Conservation (phyloP, 1,284 basidiomycete species). For the Flammula alnicola region DNA sequence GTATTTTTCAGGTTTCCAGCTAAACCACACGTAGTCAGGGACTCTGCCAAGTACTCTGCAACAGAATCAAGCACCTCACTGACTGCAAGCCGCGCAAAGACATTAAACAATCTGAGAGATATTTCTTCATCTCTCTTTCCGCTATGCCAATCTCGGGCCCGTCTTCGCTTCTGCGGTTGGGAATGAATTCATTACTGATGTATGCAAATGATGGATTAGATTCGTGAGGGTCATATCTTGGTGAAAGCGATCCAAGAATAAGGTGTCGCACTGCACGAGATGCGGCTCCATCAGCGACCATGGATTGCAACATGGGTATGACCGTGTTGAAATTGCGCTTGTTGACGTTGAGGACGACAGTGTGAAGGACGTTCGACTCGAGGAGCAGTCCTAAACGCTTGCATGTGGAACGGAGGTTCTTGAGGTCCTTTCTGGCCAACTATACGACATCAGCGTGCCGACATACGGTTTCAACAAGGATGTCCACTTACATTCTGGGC, state of each 20-base stretch:
- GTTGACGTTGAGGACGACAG: background rate
- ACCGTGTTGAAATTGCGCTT: too few species aligned
- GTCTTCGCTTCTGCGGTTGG: background rate
- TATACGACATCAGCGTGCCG: too few species aligned
- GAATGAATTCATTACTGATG: too few species aligned
- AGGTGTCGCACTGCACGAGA: too few species aligned
- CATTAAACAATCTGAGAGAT: background rate
- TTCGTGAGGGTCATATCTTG: background rate
- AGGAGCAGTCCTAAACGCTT: background rate
- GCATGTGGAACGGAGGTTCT: too few species aligned
- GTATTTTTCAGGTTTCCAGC: conserved; percentile 7
- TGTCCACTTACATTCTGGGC: too few species aligned
- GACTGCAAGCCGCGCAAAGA: background rate
- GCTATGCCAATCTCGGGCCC: background rate
- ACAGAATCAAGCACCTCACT: background rate
- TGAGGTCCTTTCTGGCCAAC: too few species aligned
- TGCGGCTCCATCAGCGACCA: too few species aligned
- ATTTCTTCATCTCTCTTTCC: background rate
- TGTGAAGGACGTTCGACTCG: background rate
- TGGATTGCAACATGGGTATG: background rate
- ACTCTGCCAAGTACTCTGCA: background rate
- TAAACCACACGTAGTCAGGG: background rate
- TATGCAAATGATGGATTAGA: too few species aligned
- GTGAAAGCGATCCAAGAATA: conserved; percentile 1
- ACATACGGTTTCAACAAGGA: too few species aligned